These are phyloP conservation scores for Orbilia quercus DNA, from an alignment of 2,329 filamentous ascomycete species.

Conservation along the genomic window DNA sequence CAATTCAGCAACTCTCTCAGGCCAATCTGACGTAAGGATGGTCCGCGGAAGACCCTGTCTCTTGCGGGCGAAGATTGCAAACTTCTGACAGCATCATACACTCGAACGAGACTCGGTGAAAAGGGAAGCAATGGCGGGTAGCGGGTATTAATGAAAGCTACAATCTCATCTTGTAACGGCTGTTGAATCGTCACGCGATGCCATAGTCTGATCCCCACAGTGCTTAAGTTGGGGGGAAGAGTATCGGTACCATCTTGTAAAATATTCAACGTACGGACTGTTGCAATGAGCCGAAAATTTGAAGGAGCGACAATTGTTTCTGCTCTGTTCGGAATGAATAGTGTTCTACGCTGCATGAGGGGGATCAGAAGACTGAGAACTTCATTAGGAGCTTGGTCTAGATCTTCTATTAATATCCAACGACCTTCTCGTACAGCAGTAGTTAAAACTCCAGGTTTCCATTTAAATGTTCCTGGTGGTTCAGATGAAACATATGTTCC, in stretches of 20 bases:
- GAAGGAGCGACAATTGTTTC: conserved; percentile 84
- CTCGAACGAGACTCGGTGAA: conserved; percentile 67
- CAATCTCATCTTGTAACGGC: conserved; percentile 76
- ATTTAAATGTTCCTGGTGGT: conserved; percentile 87
- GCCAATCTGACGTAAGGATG: conserved; percentile 60
- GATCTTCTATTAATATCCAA: conserved; percentile 97
- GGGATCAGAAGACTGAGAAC: conserved; percentile 93
- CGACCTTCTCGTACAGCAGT: conserved; percentile 92
- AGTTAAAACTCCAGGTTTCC: conserved; percentile 91
- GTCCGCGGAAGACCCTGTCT: conserved; percentile 35
- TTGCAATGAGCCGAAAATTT: conserved; percentile 91
- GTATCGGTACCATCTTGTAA: conserved; percentile 72
- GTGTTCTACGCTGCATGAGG: conserved; percentile 89
- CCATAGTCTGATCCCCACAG: conserved; percentile 90
- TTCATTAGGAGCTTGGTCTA: conserved; percentile 93
- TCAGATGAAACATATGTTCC: conserved; percentile 88
- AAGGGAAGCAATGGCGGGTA: conserved; percentile 76
- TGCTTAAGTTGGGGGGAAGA: conserved; percentile 73
- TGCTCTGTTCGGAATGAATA: conserved; percentile 87
- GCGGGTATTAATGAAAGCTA: conserved; percentile 76
- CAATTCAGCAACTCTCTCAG: conserved; percentile 89
- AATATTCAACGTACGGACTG: conserved; percentile 75
- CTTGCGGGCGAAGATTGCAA: conserved; percentile 58
- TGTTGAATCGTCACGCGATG: conserved; percentile 76
- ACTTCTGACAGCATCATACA: conserved; percentile 61